Conservation (phyloP, 257 asterid genomes). For the Verbascum thapsus region DNA sequence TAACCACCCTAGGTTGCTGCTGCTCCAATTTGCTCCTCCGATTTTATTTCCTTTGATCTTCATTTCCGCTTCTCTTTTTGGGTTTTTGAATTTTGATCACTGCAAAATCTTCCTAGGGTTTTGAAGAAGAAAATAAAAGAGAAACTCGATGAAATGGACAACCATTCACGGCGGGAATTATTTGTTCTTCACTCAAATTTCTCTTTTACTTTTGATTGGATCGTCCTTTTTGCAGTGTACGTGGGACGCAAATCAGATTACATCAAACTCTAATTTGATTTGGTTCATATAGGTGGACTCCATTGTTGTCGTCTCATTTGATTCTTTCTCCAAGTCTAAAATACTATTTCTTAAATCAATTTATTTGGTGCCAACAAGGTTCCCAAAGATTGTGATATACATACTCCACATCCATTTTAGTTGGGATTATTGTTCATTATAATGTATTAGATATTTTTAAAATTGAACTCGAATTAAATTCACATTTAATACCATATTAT, state of each 20-base stretch:
- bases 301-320: slow-evolving; percentile 2
- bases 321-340: slow-evolving; percentile 8
- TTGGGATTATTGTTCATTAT: no score
- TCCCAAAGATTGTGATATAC: neutral
- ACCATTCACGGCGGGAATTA: slow-evolving; percentile 52
- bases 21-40: slow-evolving; percentile 48
- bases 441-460: no score
- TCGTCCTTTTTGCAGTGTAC: slow-evolving; percentile 15
- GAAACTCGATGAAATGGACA: slow-evolving; percentile 16
- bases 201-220: no score
- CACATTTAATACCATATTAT: no score
- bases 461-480: no score
- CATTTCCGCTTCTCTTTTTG: slow-evolving; percentile 40
- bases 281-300: slow-evolving; percentile 26
- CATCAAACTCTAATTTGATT: neutral
- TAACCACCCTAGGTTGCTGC: slow-evolving; percentile 49
- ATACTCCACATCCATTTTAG: no score
- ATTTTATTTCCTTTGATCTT: slow-evolving; percentile 62
- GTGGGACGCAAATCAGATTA: slow-evolving; percentile 25
- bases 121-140: no score
- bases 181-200: no score
- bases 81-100: slow-evolving; percentile 18
- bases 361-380: neutral
- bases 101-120: no score
- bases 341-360: neutral